Percentiles rank a stretch among this genome's conserved stretches.
These are phyloP conservation scores for Pichia pseudocactophila DNA, from an alignment of 805 yeast genomes.

Conservation along the genomic window DNA sequence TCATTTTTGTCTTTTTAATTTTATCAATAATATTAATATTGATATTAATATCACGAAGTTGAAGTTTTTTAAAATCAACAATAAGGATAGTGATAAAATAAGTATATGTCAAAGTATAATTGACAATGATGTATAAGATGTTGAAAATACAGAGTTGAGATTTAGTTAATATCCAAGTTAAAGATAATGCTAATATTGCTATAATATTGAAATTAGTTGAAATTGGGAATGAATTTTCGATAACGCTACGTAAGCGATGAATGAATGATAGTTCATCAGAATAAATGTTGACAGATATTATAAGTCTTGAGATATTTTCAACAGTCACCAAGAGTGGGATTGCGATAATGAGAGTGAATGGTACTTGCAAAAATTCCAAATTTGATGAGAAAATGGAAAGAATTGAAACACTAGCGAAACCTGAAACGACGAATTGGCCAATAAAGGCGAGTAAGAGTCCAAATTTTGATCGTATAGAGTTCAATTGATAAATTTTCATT, in stretches of 20 bases:
- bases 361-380: constrained; percentile 30
- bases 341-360: constrained; percentile 34
- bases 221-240: constrained; percentile 4
- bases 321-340: constrained; percentile 34
- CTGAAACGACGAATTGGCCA: constrained; percentile 32
- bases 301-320: constrained; percentile 41
- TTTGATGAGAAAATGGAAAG: constrained; percentile 30
- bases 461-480: constrained; percentile 27
- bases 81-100: constrained; percentile 57
- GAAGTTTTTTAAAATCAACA: constrained; percentile 54
- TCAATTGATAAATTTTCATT: constrained; percentile 33
- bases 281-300: constrained; percentile 31
- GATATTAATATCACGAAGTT: constrained; percentile 5
- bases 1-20: background rate
- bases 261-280: constrained; percentile 35
- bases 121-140: constrained; percentile 41
- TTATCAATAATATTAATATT: background rate
- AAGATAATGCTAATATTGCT: background rate
- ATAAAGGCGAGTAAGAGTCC: constrained; percentile 38
- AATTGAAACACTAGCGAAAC: constrained; percentile 35
- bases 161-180: background rate
- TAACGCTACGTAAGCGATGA: constrained; percentile 9
- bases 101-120: constrained; percentile 53
- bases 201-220: constrained; percentile 4
- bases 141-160: constrained; percentile 38